Evolutionary conservation across 352 stramenopile species (phyloP).

Genomic region (Globisporangium radiosum): DNA sequence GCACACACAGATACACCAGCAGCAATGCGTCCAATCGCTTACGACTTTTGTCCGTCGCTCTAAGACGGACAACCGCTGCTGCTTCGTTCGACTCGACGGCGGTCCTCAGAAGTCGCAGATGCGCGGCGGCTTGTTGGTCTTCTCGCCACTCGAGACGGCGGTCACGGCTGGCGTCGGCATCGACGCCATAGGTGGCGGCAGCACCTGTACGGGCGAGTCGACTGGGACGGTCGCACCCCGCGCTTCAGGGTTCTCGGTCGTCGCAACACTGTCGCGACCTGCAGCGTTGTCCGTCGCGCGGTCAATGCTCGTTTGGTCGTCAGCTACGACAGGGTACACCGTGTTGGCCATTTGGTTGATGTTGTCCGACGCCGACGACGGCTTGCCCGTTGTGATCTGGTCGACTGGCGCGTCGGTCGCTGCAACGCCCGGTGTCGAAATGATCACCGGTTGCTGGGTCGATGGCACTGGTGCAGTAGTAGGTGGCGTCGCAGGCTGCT

Average conservation of each 20-base stretch:
- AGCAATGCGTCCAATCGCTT: neutral
- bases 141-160: neutral
- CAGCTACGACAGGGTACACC: neutral
- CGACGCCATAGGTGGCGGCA: neutral
- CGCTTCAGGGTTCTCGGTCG: neutral
- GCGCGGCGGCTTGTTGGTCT: neutral
- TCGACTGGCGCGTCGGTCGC: neutral
- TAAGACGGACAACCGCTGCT: neutral
- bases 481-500: neutral
- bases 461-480: neutral
- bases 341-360: slow-evolving; percentile 12
- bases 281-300: neutral
- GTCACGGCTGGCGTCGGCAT: neutral
- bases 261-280: neutral
- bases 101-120: slow-evolving; percentile 9
- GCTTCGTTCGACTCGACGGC: too few relatives aligned
- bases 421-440: too few relatives aligned
- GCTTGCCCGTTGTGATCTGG: neutral
- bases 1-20: too few relatives aligned
- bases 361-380: slow-evolving; percentile 5
- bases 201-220: neutral
- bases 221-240: neutral
- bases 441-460: neutral
- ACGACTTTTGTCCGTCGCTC: neutral
- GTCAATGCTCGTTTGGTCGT: neutral